Base-by-base conservation (phyloP, 2,329 filamentous ascomycete species). In the Stagonosporopsis vannaccii region DNA sequence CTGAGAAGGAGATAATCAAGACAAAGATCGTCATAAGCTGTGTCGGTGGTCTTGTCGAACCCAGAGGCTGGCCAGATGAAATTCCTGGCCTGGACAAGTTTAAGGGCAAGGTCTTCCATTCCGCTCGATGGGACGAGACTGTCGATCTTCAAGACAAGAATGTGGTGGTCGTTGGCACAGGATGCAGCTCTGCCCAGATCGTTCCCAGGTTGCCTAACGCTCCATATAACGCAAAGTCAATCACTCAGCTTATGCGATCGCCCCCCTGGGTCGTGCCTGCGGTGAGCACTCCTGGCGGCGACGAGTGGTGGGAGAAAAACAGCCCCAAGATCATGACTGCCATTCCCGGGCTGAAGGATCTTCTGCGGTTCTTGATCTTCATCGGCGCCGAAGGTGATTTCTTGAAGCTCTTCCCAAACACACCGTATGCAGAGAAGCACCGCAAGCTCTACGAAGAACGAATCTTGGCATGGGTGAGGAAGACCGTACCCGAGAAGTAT, bases 221-320 rank as follows among this genome's bases (percentile, higher is more conserved):
- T 20, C 77, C 79, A 9, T 78, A 77, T 59, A 80, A 79, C 20
- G 82, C 80, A 28, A 85, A 81, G 64, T 82, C 81, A 6, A 80
- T 87, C n/a, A 85, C 83, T 0, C 85, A 87, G 60, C 60, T 87
- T 6, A 84, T 87, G 82, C 75, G 83, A 15, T 82, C 82, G 13
- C 82, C 84, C 11, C 84, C 84, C 1, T 86, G 84, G 84, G 80
- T 85, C 1, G 75, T 80, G 4, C 79, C 82, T 2, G 72, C 75
- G 41, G 9, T 67, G 0, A 43, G 70, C 4, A 70, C 78, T 9
- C 79, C 79, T 0, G 65, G 72, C 1, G 73, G 72, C 0, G 69
- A 79, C 4, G 72, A 77, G 20, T 72, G 64, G 41, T 85, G 79
- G 77, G 74, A 79, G 49, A 79, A 79, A 65, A 82, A 80, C 69